These are phyloP conservation scores for Chiua sp. DNA, from an alignment of 1,284 basidiomycete species.

Conservation along the genomic window DNA sequence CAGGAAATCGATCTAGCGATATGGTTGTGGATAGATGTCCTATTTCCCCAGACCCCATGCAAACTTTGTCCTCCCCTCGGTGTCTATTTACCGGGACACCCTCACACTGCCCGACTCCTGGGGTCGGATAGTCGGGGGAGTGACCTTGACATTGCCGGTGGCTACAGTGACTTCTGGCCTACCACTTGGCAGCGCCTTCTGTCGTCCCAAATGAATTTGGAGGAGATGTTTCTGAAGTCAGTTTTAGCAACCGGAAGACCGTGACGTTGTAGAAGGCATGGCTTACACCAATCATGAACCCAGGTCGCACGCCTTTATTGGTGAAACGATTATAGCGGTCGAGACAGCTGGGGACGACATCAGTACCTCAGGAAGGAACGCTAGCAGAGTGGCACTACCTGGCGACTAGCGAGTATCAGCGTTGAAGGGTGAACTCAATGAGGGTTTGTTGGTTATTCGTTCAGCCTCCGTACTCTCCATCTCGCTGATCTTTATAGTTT, in stretches of 20 bases:
- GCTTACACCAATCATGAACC: conserved; percentile 6
- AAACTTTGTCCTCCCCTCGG: background rate
- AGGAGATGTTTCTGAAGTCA: conserved; percentile 7
- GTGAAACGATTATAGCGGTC: background rate
- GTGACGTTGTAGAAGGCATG: background rate
- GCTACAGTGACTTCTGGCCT: conserved; percentile 6
- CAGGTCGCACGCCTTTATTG: conserved; percentile 4
- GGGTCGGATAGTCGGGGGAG: conserved; percentile 11
- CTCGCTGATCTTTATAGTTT: too few relatives aligned
- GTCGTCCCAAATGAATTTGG: background rate
- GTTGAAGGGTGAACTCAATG: too few relatives aligned
- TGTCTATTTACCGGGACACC: background rate
- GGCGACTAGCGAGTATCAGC: background rate
- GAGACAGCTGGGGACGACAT: background rate
- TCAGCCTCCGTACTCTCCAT: too few relatives aligned
- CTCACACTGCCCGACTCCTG: background rate
- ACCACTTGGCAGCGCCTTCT: conserved; percentile 11
- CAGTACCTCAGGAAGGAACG: background rate
- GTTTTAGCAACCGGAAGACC: conserved; percentile 8
- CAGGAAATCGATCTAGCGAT: background rate
- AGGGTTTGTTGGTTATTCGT: too few relatives aligned
- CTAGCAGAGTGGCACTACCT: conserved; percentile 3
- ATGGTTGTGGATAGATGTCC: background rate
- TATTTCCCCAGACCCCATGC: background rate
- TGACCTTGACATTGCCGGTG: conserved; percentile 2